These are phyloP conservation scores for Musa itinerans DNA, from an alignment of 176 grass and related monocot genomes.

Conservation along the genomic window DNA sequence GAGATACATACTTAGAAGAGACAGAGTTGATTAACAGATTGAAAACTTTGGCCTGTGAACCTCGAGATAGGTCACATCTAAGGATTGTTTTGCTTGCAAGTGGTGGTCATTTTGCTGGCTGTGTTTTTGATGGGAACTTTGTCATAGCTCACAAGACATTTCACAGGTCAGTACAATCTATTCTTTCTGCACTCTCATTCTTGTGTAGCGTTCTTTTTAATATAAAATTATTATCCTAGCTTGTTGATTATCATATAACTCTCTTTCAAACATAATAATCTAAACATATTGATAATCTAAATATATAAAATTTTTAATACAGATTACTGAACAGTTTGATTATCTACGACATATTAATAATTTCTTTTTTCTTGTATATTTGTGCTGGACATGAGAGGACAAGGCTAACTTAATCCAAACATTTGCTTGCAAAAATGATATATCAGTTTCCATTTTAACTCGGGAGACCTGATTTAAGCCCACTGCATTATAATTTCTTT, in stretches of 20 bases:
- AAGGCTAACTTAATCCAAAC: too few relatives aligned
- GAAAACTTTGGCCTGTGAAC: constrained; percentile 50
- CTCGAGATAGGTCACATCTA: constrained; percentile 50
- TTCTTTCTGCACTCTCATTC: neutral
- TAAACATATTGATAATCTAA: too few relatives aligned
- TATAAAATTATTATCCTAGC: neutral
- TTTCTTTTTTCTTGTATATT: too few relatives aligned
- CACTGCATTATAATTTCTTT: neutral
- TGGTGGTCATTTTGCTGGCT: constrained; percentile 92
- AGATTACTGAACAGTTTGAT: too few relatives aligned
- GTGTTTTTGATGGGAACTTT: constrained; percentile 82
- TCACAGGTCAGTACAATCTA: constrained; percentile 55
- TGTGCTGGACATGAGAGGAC: too few relatives aligned
- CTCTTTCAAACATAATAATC: too few relatives aligned
- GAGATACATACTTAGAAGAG: constrained; percentile 36
- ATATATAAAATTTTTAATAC: too few relatives aligned
- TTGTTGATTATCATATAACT: too few relatives aligned
- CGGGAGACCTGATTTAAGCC: neutral
- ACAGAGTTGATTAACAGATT: constrained; percentile 59
- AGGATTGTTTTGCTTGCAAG: constrained; percentile 74
- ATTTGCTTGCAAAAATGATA: too few relatives aligned
- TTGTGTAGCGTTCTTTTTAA: neutral
- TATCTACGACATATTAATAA: too few relatives aligned
- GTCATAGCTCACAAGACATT: constrained; percentile 90
- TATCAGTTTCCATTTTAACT: neutral